phyloP scores from a whole-genome alignment of 1,139 yeast genomes.

The Eremothecium cymbalariae region DNA sequence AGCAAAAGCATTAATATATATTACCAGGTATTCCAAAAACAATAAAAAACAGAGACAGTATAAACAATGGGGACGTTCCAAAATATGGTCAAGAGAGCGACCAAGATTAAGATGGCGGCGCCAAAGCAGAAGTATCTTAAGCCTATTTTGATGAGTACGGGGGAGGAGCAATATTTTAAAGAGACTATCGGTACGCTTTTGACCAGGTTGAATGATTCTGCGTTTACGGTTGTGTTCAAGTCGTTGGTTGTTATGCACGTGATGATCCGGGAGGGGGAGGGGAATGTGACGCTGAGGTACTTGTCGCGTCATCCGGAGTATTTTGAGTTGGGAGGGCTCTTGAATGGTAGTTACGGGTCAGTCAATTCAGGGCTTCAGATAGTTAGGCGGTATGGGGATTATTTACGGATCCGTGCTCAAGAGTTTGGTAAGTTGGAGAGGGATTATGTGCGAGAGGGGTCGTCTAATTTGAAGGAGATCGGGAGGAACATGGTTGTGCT shows the following conservation, averaged over 20 bases:
- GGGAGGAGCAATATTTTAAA: conserved; percentile 49
- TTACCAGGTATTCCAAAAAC: neutral
- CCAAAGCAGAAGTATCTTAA: conserved; percentile 94
- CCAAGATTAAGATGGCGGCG: conserved; percentile 82
- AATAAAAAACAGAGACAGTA: neutral
- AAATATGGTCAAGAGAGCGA: conserved; percentile 62
- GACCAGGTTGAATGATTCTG: conserved; percentile 58
- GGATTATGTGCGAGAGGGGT: conserved; percentile 73
- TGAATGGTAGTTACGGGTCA: conserved; percentile 32
- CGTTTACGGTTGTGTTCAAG: conserved; percentile 89
- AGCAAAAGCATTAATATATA: neutral
- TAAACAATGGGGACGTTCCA: conserved; percentile 42
- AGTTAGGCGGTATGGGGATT: conserved; percentile 61
- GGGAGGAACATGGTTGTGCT: conserved; percentile 68
- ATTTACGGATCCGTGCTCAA: conserved; percentile 58
- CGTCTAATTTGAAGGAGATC: conserved; percentile 42
- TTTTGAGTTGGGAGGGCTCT: conserved; percentile 35
- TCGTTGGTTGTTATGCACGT: conserved; percentile 77
- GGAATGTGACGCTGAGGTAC: conserved; percentile 58
- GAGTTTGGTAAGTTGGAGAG: conserved; percentile 57
- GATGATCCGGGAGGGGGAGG: conserved; percentile 60
- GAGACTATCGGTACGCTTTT: conserved; percentile 61
- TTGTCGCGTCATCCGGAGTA: conserved; percentile 52
- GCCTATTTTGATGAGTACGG: conserved; percentile 78
- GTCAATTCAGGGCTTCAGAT: conserved; percentile 42